Percentiles rank a stretch among this genome's conserved stretches.
phyloP scores from a whole-genome alignment of 441 rosid genomes.

The Bruguiera hainesii region DNA sequence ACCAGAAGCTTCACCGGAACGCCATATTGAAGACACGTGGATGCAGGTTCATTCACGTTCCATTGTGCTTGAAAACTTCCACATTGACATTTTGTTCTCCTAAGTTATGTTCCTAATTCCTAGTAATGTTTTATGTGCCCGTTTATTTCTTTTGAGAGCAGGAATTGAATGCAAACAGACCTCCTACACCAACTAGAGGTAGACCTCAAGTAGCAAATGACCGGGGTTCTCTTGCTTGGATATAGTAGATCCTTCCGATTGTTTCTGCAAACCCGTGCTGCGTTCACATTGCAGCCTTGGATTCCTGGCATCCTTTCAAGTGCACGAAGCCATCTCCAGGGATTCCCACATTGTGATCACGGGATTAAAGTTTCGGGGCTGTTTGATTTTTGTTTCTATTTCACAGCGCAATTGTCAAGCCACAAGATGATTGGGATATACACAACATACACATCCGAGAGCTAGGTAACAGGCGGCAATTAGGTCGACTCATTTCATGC shows the following conservation, averaged over 20 bases:
- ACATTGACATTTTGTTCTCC: not conserved
- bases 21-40: slow-evolving; percentile 93
- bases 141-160: slow-evolving; percentile 28
- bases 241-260: slow-evolving; percentile 40
- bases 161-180: slow-evolving; percentile 97
- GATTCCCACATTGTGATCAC: slow-evolving; percentile 23
- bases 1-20: slow-evolving; percentile 81
- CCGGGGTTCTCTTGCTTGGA: slow-evolving; percentile 89
- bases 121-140: not conserved
- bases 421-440: slow-evolving; percentile 22
- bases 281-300: slow-evolving; percentile 36
- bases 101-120: not conserved
- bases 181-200: slow-evolving; percentile 96
- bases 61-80: slow-evolving; percentile 3
- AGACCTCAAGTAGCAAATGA: slow-evolving; percentile 86
- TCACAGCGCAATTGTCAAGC: slow-evolving; percentile 24
- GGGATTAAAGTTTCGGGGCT: slow-evolving; percentile 25
- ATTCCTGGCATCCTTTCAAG: slow-evolving; percentile 39
- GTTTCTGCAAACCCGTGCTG: slow-evolving; percentile 19
- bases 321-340: slow-evolving; percentile 39
- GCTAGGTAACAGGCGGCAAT: slow-evolving; percentile 25
- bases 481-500: slow-evolving; percentile 16
- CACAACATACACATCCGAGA: slow-evolving; percentile 28
- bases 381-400: slow-evolving; percentile 23
- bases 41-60: slow-evolving; percentile 66